These are phyloP conservation scores for Corniculantispora saksenae DNA, from an alignment of 2,329 filamentous ascomycete species.

Conservation along the genomic window DNA sequence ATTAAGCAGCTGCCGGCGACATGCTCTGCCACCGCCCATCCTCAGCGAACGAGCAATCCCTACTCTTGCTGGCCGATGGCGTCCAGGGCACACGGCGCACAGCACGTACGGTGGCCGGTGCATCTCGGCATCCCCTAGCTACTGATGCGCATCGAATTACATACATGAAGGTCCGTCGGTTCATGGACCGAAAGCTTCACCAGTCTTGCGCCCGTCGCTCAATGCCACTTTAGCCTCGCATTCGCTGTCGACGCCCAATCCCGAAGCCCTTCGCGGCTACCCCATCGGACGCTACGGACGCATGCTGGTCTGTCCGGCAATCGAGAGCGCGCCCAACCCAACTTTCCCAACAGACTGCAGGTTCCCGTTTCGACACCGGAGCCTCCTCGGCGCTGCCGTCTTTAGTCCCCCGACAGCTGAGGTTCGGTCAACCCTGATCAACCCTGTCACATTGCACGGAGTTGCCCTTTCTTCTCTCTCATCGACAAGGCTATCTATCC, in stretches of 20 bases:
- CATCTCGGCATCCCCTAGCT: background rate
- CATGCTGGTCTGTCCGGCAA: background rate
- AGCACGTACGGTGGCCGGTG: background rate
- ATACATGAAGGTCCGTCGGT: background rate
- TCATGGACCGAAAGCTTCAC: background rate
- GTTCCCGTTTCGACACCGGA: background rate
- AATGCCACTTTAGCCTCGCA: background rate
- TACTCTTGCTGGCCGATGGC: background rate
- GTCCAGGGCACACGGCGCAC: background rate
- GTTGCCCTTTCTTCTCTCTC: background rate
- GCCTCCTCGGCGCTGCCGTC: conserved; percentile 1
- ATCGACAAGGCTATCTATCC: background rate
- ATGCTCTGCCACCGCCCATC: background rate
- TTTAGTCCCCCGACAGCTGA: background rate
- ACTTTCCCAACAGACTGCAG: background rate
- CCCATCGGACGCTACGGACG: background rate
- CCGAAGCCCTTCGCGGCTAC: background rate
- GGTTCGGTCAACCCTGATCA: background rate
- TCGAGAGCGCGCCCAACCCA: background rate
- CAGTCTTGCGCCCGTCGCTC: background rate
- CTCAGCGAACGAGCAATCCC: background rate
- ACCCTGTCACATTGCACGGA: too few species aligned
- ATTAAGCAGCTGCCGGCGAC: background rate
- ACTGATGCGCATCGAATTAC: background rate
- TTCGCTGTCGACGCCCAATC: background rate